Base-by-base conservation (phyloP, 1,139 yeast species). In the Sugiyamaella grinbergsii region DNA sequence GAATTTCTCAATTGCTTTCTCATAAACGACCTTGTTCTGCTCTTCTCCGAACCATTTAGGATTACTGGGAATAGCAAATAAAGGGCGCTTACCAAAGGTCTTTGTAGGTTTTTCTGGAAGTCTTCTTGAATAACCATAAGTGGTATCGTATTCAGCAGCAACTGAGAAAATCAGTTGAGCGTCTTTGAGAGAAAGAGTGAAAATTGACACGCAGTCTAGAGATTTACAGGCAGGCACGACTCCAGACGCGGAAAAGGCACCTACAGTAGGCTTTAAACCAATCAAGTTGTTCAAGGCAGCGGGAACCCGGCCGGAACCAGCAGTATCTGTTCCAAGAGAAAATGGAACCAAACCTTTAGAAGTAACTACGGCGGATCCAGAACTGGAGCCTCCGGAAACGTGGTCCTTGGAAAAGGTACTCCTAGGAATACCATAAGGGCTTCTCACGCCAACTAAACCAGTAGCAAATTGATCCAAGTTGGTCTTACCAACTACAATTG, bases 201-300 rank as follows among this genome's bases (percentile, higher is more conserved):
- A 90, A 40, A 91, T 77, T 13, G 96, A 87, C 19, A 89, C 95
- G 70, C 96, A 88, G 69, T 93, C 98, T 55, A 93, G 76, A 1
- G 96, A 88, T 68, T 85, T 87, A 71, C 98, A 91, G 13, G 98
- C 98, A n/a, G 98, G 98, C 4, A 93, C 94, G 22, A 93, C 96
- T 51, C 98, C 98, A 7, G 75, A 68, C 54, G 94, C 82, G 8
- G 95, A 85, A 60, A 91, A 82, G 0, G 82, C 81, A 40, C 98
- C 98, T 56, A 83, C 82, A 2, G 97, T 83, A 29, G 98, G 98
- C 68, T 93, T 93, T 55, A 93, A 77, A 11, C 98, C 98, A 58
- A 93, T 78, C 61, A 93, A 71, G 67, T 91, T 91, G 75, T 93
- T 93, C 60, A 91, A 76, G 20, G 90, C 93, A n/a, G 98, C 98